These are phyloP conservation scores for Cymbopogon flexuosus DNA, from an alignment of 202 grass and related monocot species.

Conservation along the genomic window DNA sequence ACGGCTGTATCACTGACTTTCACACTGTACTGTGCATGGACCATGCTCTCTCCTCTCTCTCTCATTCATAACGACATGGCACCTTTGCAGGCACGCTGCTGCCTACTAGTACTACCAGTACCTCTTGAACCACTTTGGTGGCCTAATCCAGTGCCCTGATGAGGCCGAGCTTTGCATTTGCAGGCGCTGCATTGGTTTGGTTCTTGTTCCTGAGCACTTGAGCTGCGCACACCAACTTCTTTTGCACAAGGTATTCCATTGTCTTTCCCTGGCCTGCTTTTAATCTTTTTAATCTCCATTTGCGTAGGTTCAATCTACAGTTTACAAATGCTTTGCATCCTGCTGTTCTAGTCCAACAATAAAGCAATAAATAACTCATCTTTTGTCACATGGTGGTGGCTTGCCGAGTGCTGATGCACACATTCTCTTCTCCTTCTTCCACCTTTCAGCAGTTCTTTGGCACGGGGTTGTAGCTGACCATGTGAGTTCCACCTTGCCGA, in stretches of 20 bases:
- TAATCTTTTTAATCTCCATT: not conserved
- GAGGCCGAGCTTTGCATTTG: slow-evolving; percentile 5
- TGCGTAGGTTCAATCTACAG: not conserved
- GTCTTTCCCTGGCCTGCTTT: not conserved
- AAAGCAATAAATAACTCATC: slow-evolving; percentile 15
- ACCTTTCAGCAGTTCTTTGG: slow-evolving; percentile 15
- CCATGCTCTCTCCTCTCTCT: not conserved
- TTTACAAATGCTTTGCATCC: slow-evolving; percentile 24
- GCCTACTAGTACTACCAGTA: not conserved
- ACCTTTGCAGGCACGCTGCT: slow-evolving; percentile 18
- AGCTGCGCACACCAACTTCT: not conserved
- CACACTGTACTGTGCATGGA: slow-evolving; percentile 15
- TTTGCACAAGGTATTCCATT: not conserved
- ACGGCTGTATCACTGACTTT: not conserved
- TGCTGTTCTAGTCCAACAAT: not conserved
- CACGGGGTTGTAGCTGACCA: not conserved
- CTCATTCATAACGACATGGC: slow-evolving; percentile 26
- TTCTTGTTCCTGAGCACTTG: not conserved
- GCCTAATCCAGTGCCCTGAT: not conserved
- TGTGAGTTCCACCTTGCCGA: too few species aligned
- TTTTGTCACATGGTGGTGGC: slow-evolving; percentile 2
- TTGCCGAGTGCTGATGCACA: not conserved
- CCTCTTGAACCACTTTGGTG: slow-evolving; percentile 16
- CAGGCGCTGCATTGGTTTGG: not conserved
- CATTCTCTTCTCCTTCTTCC: not conserved